Base-by-base conservation (phyloP, 176 grass and related monocot species). In the Carex littledalei region DNA sequence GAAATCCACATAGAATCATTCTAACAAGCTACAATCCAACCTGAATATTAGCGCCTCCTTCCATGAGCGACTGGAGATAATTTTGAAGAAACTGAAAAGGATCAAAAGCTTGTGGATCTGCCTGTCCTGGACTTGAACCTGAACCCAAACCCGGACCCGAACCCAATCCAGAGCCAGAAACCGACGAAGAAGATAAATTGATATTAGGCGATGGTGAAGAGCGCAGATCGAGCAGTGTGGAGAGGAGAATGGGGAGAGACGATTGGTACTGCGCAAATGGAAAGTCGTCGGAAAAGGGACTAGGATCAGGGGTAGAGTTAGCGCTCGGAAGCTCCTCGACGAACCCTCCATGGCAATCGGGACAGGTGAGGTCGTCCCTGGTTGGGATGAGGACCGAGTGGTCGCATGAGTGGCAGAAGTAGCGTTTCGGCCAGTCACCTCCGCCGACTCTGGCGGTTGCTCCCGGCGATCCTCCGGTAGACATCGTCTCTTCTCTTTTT, bases 321-420 rank as follows among this genome's bases (percentile, higher is more conserved):
- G 94, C 79, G 82, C 87, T 80, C 56, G 87, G 90, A 83, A 94
- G 85, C 88, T 97, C 94, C 89, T 97, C 94, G 60, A 97, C 53
- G 92, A 97, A 97, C 56, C 91, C 94, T 16, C 94, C 94, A 32
- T 69, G 85, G 91, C 95, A 98, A 4, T 91, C 86, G 49, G 95
- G 93, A 82, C 95, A 98, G 58, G 86, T 81, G 74, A 98, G 89
- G 57, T 91, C 91, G 10, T 83, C 84, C 59, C 81, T 85, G 34
- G 86, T 89, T 12, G 92, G 52, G 35, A 98, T 76, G 69, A 90
- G 86, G 65, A 97, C 90, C 50, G 92, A 94, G 87, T 87, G 91
- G 80, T 95, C 88, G 88, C 95, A 98, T 84, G 92, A 87, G 88
- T 98, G 88, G 86, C 95, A 98, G 84, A 93, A 98, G 85, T 83